These are phyloP conservation scores for Dioscorea cayenensis DNA, from an alignment of 116 monocot species.

Conservation along the genomic window DNA sequence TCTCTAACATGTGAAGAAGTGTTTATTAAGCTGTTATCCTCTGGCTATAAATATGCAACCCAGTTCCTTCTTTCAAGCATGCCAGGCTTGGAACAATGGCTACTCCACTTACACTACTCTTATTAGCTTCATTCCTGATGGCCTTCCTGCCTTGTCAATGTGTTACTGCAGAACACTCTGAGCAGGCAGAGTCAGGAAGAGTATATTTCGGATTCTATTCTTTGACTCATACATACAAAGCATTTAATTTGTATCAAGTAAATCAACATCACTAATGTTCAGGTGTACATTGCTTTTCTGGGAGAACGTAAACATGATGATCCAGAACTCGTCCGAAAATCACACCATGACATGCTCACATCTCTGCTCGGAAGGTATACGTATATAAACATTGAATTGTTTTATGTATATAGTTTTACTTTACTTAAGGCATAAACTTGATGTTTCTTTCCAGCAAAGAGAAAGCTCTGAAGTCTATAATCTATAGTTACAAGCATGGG, in stretches of 20 bases:
- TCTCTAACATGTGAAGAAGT: too few species aligned
- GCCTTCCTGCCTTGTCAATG: not conserved
- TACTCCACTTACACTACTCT: too few species aligned
- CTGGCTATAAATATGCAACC: too few species aligned
- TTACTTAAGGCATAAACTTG: not conserved
- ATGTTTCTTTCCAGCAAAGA: not conserved
- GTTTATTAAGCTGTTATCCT: too few species aligned
- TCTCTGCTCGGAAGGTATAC: conserved; percentile 31
- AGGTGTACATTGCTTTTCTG: conserved; percentile 44
- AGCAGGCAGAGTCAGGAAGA: not conserved
- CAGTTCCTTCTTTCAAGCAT: too few species aligned
- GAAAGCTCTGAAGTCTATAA: conserved; percentile 8
- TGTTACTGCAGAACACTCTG: not conserved
- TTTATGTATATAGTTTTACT: too few species aligned
- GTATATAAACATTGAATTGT: not conserved
- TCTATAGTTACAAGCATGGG: conserved; percentile 24
- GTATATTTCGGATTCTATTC: not conserved
- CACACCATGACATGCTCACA: conserved; percentile 37
- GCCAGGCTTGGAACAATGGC: too few species aligned
- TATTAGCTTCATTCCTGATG: too few species aligned
- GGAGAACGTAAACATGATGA: conserved; percentile 34
- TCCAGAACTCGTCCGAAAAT: conserved; percentile 21
- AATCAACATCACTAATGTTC: not conserved
- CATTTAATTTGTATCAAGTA: not conserved
- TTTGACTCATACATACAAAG: not conserved